A percentile compares a stretch with the other conserved stretches of the same genome.
These are phyloP conservation scores for Starmerella asiatica DNA, from an alignment of 805 yeast genomes.

Conservation along the genomic window DNA sequence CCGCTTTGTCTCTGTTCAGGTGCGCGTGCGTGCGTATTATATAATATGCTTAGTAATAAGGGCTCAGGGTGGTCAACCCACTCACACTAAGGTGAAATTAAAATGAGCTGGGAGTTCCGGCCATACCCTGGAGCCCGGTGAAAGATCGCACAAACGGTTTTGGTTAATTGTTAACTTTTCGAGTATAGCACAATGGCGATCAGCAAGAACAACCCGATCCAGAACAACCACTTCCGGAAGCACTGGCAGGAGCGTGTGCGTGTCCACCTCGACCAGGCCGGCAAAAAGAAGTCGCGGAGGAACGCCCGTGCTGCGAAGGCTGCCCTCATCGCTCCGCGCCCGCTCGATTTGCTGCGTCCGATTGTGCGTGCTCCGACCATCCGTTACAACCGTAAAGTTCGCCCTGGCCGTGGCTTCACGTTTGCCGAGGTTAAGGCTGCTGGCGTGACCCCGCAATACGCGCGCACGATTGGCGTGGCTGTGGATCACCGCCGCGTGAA, in stretches of 20 bases:
- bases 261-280: constrained; percentile 99
- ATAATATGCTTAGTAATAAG: background rate
- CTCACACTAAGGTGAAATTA: background rate
- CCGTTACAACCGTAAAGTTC: constrained; percentile 97
- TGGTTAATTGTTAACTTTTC: constrained; percentile 14
- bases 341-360: constrained; percentile 92
- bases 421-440: constrained; percentile 97
- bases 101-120: background rate
- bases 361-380: constrained; percentile 97
- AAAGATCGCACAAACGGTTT: constrained; percentile 10
- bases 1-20: too few species aligned
- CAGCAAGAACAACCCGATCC: constrained; percentile 96
- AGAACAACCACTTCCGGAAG: constrained; percentile 99
- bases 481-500: constrained; percentile 99
- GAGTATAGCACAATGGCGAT: constrained; percentile 48
- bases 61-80: constrained; percentile 3
- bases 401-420: constrained; percentile 99
- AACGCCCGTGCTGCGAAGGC: constrained; percentile 86
- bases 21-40: too few species aligned
- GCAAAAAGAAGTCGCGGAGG: constrained; percentile 97
- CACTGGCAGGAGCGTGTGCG: constrained; percentile 99
- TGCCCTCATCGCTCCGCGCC: constrained; percentile 93
- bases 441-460: constrained; percentile 76
- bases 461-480: constrained; percentile 96
- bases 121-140: constrained; percentile 7